A percentile compares a stretch with the other conserved stretches of the same genome.
These are phyloP conservation scores for Chalciporus pseudorubinellus DNA, from an alignment of 768 basidiomycete genomes.

Conservation along the genomic window DNA sequence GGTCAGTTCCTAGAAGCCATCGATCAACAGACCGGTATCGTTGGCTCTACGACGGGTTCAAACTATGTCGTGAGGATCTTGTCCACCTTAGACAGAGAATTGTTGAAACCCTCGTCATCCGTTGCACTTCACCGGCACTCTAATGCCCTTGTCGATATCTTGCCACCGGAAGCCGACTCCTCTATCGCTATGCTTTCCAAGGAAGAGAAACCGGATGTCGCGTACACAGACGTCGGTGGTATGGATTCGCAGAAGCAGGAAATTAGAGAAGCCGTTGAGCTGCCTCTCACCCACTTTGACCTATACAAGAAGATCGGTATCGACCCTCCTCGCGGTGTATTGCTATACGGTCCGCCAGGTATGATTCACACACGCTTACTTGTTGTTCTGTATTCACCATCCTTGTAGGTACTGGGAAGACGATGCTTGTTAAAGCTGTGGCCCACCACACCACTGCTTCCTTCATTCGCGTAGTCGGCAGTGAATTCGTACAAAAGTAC, in stretches of 20 bases:
- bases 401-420: slow-evolving; percentile 91
- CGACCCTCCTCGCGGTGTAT: slow-evolving; percentile 95
- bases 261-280: slow-evolving; percentile 96
- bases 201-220: slow-evolving; percentile 93
- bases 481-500: slow-evolving; percentile 99
- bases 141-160: slow-evolving; percentile 95
- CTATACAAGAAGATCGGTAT: slow-evolving; percentile 99
- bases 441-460: slow-evolving; percentile 96
- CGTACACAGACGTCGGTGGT: slow-evolving; percentile 93
- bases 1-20: slow-evolving; percentile 99
- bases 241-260: slow-evolving; percentile 99
- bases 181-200: slow-evolving; percentile 92
- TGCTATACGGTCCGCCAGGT: slow-evolving; percentile 97
- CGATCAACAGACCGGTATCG: slow-evolving; percentile 95
- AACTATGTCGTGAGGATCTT: slow-evolving; percentile 98
- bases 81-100: slow-evolving; percentile 93
- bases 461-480: slow-evolving; percentile 97
- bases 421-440: slow-evolving; percentile 99
- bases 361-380: slow-evolving; percentile 14
- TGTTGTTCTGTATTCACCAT: slow-evolving; percentile 2
- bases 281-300: slow-evolving; percentile 95
- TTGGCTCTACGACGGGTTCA: slow-evolving; percentile 95
- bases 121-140: slow-evolving; percentile 99
- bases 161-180: slow-evolving; percentile 98
- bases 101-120: slow-evolving; percentile 95